Evolutionary conservation across 331 rosid species (phyloP).

Genomic region (Malus hybrid): DNA sequence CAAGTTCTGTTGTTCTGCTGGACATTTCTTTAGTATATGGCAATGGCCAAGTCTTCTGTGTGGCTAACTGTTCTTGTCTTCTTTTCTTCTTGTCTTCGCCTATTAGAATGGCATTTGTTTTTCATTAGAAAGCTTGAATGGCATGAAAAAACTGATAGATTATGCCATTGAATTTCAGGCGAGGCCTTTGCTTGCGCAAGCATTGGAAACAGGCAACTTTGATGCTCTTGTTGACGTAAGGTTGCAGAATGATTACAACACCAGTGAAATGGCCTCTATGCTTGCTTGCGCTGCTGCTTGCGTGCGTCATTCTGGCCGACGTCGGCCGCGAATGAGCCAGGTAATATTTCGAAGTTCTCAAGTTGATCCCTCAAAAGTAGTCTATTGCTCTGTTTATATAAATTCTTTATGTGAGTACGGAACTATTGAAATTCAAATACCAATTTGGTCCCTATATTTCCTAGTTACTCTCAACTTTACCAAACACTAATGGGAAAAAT

Average conservation of each 20-base stretch:
- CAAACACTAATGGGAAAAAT: too few relatives aligned
- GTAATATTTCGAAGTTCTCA: constrained; percentile 8
- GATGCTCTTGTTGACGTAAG: constrained; percentile 28
- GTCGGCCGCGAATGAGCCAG: constrained; percentile 51
- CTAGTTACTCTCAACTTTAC: too few relatives aligned
- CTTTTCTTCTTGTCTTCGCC: not conserved
- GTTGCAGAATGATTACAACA: constrained; percentile 35
- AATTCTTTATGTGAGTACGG: not conserved
- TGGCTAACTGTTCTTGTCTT: not conserved
- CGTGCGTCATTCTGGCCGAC: constrained; percentile 40
- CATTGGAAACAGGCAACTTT: constrained; percentile 32
- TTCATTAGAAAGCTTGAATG: not conserved
- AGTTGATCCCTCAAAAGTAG: not conserved
- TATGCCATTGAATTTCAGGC: constrained; percentile 28
- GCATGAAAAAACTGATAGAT: not conserved
- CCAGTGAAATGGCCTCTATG: constrained; percentile 35
- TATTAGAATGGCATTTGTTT: not conserved
- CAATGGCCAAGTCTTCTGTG: not conserved
- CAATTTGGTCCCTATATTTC: not conserved
- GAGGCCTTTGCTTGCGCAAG: constrained; percentile 38
- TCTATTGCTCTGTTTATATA: not conserved
- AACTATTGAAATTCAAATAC: too few relatives aligned
- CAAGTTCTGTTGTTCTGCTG: not conserved
- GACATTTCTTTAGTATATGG: not conserved
- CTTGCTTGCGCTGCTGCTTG: constrained; percentile 43